A percentile compares a stretch with the other conserved stretches of the same genome.
Conservation (phyloP, 225 moss, liverwort and hornwort species). For the Marchantia polymorpha region DNA sequence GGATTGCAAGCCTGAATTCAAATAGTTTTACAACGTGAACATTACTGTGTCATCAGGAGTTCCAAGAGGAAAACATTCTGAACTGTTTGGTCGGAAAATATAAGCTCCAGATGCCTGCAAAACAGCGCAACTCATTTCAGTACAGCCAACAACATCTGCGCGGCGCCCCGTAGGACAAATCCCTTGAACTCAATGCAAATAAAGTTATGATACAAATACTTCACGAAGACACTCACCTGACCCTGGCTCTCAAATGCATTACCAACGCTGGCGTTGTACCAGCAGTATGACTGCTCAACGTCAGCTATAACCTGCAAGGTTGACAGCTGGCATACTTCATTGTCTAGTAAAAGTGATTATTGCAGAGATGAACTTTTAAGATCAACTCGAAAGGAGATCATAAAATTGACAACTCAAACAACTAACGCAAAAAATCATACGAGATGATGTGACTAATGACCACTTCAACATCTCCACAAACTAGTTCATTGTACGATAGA, state of each 20-base stretch:
- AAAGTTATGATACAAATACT: background rate
- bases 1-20: background rate
- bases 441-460: background rate
- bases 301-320: conserved; percentile 47
- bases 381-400: too few relatives aligned
- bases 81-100: conserved; percentile 84
- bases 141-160: background rate
- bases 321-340: too few relatives aligned
- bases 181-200: background rate
- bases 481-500: background rate
- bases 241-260: conserved; percentile 48
- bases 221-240: conserved; percentile 21
- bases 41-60: conserved; percentile 30
- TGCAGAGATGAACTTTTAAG: too few relatives aligned
- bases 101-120: conserved; percentile 86
- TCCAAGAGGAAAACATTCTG: conserved; percentile 73
- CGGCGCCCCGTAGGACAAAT: background rate
- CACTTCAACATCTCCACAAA: background rate
- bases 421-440: background rate
- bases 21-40: background rate
- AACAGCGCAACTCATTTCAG: background rate
- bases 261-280: conserved; percentile 97
- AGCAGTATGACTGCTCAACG: conserved; percentile 86
- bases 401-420: background rate
- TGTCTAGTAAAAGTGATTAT: too few relatives aligned